Percentiles rank a stretch among this genome's conserved stretches.
phyloP scores from a whole-genome alignment of 768 basidiomycete species.

The Podaxis sp. region DNA sequence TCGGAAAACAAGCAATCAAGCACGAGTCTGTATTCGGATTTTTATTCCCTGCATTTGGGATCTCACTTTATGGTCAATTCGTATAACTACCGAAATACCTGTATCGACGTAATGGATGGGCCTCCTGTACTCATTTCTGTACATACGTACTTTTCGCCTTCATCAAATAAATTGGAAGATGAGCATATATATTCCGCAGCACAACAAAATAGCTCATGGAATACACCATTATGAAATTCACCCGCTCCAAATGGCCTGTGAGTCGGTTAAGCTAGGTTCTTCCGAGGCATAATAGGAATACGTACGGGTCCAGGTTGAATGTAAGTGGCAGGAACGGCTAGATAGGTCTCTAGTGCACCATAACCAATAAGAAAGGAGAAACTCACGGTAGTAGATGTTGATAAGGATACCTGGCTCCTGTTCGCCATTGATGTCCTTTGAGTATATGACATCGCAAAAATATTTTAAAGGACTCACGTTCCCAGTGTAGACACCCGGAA shows the following conservation, averaged over 20 bases:
- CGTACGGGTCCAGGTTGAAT: slow-evolving; percentile 22
- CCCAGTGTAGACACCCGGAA: slow-evolving; percentile 30
- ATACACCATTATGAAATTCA: slow-evolving; percentile 1
- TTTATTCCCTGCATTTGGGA: neutral
- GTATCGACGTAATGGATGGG: neutral
- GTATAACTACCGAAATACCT: neutral
- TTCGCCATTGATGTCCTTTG: neutral
- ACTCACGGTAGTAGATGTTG: slow-evolving; percentile 23
- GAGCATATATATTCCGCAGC: neutral
- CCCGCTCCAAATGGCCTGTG: slow-evolving; percentile 22
- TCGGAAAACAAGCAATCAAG: neutral
- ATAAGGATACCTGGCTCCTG: slow-evolving; percentile 22
- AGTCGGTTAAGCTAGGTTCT: neutral
- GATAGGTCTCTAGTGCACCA: too few relatives aligned
- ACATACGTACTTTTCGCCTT: neutral
- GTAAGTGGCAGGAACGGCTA: slow-evolving; percentile 19
- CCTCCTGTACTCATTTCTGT: neutral
- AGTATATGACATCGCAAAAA: neutral
- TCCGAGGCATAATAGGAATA: neutral
- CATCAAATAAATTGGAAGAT: neutral
- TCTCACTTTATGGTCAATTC: neutral
- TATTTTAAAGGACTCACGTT: slow-evolving; percentile 17
- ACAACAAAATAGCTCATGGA: neutral
- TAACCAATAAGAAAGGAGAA: neutral
- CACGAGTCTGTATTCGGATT: neutral